Evolutionary conservation across 2,329 filamentous ascomycete species (phyloP).

Genomic region (Calonectria fujianensis): DNA sequence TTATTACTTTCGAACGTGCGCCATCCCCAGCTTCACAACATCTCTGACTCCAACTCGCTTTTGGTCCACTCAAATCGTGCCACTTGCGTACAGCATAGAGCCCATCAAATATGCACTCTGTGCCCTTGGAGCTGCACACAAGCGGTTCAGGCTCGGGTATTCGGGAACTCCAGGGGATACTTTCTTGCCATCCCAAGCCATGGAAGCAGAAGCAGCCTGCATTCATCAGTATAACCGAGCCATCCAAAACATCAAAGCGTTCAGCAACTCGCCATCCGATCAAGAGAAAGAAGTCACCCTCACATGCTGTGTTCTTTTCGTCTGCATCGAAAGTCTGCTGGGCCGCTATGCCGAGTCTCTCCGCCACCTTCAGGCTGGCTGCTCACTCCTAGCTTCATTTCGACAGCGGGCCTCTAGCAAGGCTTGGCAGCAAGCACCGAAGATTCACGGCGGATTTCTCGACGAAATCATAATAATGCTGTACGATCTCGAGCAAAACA

Average conservation of each 20-base stretch:
- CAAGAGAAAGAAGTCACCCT: background rate
- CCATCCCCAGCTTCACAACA: background rate
- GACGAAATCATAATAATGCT: background rate
- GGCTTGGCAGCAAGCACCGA: background rate
- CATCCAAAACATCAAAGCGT: background rate
- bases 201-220: background rate
- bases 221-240: constrained; percentile 12
- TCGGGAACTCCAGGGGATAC: background rate
- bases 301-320: constrained; percentile 9
- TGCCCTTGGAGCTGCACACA: constrained; percentile 5
- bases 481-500: constrained; percentile 1
- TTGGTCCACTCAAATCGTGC: background rate
- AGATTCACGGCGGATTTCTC: background rate
- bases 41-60: background rate
- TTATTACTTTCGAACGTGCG: background rate
- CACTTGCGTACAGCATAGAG: background rate
- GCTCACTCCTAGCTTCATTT: background rate
- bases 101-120: constrained; percentile 5
- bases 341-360: constrained; percentile 3
- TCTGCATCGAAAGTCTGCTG: background rate
- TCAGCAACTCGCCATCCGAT: background rate
- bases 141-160: background rate
- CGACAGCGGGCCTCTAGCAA: background rate
- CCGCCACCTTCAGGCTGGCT: background rate
- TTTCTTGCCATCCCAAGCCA: background rate